Conservation (phyloP, 2,329 filamentous ascomycete species). For the Peltaster fructicola region DNA sequence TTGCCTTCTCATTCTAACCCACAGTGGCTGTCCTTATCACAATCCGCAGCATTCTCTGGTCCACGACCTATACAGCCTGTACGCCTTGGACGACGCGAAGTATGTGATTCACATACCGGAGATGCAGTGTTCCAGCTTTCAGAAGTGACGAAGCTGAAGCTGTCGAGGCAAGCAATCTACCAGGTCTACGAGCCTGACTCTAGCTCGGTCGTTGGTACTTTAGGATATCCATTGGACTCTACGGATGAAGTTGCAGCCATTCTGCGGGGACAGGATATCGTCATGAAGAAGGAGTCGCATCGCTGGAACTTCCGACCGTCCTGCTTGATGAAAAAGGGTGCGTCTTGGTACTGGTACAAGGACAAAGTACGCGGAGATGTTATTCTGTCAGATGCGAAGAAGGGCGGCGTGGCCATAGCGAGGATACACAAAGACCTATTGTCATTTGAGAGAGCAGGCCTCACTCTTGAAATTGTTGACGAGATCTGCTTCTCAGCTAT, state of each 20-base stretch:
- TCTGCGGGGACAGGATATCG: too few relatives aligned
- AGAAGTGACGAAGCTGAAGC: slow-evolving; percentile 7
- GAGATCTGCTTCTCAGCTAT: slow-evolving; percentile 10
- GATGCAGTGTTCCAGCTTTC: slow-evolving; percentile 7
- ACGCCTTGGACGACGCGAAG: slow-evolving; percentile 6
- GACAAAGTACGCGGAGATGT: slow-evolving; percentile 7
- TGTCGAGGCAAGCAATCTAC: slow-evolving; percentile 8
- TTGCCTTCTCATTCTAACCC: slow-evolving; percentile 10
- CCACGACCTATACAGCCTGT: slow-evolving; percentile 7
- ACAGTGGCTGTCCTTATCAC: slow-evolving; percentile 7
- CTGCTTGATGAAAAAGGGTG: slow-evolving; percentile 3
- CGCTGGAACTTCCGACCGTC: slow-evolving; percentile 9
- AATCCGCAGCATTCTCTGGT: slow-evolving; percentile 6
- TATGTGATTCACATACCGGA: slow-evolving; percentile 6
- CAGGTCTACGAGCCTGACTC: slow-evolving; percentile 5
- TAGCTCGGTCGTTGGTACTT: slow-evolving; percentile 6
- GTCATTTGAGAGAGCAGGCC: slow-evolving; percentile 7
- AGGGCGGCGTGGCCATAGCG: slow-evolving; percentile 7
- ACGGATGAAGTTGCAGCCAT: too few relatives aligned
- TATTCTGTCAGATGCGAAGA: slow-evolving; percentile 9
- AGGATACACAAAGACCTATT: slow-evolving; percentile 9
- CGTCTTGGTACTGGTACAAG: slow-evolving; percentile 8
- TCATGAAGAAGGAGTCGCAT: too few relatives aligned
- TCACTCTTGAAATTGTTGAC: slow-evolving; percentile 8
- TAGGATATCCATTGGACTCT: slow-evolving; percentile 8